Percentiles rank a stretch among this genome's conserved stretches.
Conservation (phyloP, 2,329 filamentous ascomycete species). For the Colletotrichum destructivum region DNA sequence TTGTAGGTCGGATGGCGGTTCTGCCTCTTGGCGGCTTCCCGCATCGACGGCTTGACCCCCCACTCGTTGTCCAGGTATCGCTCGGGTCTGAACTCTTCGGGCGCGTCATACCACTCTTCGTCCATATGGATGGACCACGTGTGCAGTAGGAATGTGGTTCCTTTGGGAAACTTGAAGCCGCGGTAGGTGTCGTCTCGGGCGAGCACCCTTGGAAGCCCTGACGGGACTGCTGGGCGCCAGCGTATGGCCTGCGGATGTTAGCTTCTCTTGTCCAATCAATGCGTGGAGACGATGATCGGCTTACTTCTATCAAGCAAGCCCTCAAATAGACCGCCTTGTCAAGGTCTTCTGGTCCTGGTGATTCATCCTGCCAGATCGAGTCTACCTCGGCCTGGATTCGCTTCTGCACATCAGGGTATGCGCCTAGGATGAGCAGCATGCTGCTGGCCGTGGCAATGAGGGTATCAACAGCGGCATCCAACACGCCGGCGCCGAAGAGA, state of each 20-base stretch:
- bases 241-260: slow-evolving; percentile 46
- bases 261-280: neutral
- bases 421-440: slow-evolving; percentile 46
- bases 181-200: slow-evolving; percentile 64
- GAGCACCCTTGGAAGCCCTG: slow-evolving; percentile 62
- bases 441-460: neutral
- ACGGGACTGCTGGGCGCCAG: slow-evolving; percentile 59
- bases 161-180: slow-evolving; percentile 64
- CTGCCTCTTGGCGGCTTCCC: slow-evolving; percentile 15
- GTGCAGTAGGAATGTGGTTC: slow-evolving; percentile 58
- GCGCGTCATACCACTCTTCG: slow-evolving; percentile 45
- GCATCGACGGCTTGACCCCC: slow-evolving; percentile 35
- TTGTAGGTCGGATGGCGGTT: slow-evolving; percentile 52
- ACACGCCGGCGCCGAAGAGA: neutral
- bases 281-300: neutral
- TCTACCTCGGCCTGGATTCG: slow-evolving; percentile 50
- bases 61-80: slow-evolving; percentile 46
- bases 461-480: slow-evolving; percentile 36
- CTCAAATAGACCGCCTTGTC: slow-evolving; percentile 46
- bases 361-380: slow-evolving; percentile 41
- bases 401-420: slow-evolving; percentile 44
- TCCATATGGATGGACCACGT: slow-evolving; percentile 51
- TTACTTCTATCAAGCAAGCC: slow-evolving; percentile 44
- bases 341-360: slow-evolving; percentile 50
- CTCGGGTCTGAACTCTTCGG: slow-evolving; percentile 48